Evolutionary conservation across 495 filamentous ascomycete genomes (phyloP).

Genomic region (Gamarada debralockiae): DNA sequence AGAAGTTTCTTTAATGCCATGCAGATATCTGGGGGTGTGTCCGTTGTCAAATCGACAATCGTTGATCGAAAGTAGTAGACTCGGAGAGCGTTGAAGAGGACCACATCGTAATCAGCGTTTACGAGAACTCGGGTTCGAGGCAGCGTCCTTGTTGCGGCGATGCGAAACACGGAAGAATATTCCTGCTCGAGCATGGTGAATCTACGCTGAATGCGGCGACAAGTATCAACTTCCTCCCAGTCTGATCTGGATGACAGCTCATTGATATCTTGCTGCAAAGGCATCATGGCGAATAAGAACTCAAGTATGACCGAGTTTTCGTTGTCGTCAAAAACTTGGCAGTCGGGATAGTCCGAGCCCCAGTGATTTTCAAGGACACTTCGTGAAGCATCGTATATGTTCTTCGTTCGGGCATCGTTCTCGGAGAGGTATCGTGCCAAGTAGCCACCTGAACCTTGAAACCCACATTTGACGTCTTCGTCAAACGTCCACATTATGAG

Average conservation of each 20-base stretch:
- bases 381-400: slow-evolving; percentile 21
- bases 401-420: slow-evolving; percentile 7
- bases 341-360: slow-evolving; percentile 41
- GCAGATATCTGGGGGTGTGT: background rate
- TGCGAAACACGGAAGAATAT: slow-evolving; percentile 32
- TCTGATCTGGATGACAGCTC: slow-evolving; percentile 30
- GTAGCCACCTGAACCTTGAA: slow-evolving; percentile 25
- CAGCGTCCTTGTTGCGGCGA: slow-evolving; percentile 31
- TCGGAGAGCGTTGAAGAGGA: slow-evolving; percentile 39
- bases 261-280: no score
- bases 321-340: slow-evolving; percentile 44
- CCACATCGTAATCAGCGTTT: slow-evolving; percentile 46
- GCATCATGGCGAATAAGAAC: no score
- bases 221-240: no score
- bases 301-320: no score
- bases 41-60: slow-evolving; percentile 31
- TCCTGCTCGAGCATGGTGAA: slow-evolving; percentile 16
- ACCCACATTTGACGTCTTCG: slow-evolving; percentile 24
- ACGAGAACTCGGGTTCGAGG: slow-evolving; percentile 36
- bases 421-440: slow-evolving; percentile 21
- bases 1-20: background rate
- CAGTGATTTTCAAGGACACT: slow-evolving; percentile 26
- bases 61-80: slow-evolving; percentile 38
- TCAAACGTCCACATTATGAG: slow-evolving; percentile 28
- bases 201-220: slow-evolving; percentile 13